Evolutionary conservation across 2,329 filamentous ascomycete species (phyloP).

Genomic region (Fusarium falciforme): DNA sequence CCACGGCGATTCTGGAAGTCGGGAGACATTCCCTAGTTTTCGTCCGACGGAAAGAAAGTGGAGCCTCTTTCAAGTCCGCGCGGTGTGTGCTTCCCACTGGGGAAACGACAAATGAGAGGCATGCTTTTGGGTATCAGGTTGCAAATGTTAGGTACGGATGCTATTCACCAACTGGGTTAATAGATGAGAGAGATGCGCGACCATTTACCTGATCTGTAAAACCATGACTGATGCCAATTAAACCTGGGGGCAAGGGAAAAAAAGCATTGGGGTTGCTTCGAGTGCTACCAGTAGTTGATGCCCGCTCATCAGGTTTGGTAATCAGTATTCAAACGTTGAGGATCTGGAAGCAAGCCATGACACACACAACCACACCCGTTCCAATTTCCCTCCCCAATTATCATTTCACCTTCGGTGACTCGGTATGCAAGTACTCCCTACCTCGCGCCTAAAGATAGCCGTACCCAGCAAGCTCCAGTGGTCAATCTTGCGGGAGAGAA

Average conservation of each 20-base stretch:
- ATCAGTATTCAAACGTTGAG: constrained; percentile 23
- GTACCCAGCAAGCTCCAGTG: neutral
- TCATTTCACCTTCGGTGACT: constrained; percentile 25
- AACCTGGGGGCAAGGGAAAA: neutral
- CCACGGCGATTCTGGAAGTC: constrained; percentile 36
- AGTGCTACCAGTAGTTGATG: neutral
- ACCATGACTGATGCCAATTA: constrained; percentile 28
- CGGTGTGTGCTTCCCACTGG: neutral
- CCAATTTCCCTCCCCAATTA: constrained; percentile 13
- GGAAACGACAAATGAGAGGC: constrained; percentile 23
- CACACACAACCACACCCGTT: constrained; percentile 9
- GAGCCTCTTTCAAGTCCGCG: constrained; percentile 4
- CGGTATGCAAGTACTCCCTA: constrained; percentile 18
- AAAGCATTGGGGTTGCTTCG: neutral
- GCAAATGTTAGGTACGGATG: constrained; percentile 2
- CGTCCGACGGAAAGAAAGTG: constrained; percentile 35
- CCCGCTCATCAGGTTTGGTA: neutral
- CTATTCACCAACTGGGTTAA: neutral
- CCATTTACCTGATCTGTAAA: constrained; percentile 19
- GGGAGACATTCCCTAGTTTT: constrained; percentile 39
- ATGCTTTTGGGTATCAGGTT: constrained; percentile 8
- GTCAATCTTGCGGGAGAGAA: neutral
- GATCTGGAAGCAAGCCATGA: constrained; percentile 10
- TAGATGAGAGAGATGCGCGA: constrained; percentile 14
- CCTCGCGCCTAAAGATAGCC: constrained; percentile 21